Conservation (phyloP, 192 early-diverging fungal genomes). For the Cladochytrium replicatum region DNA sequence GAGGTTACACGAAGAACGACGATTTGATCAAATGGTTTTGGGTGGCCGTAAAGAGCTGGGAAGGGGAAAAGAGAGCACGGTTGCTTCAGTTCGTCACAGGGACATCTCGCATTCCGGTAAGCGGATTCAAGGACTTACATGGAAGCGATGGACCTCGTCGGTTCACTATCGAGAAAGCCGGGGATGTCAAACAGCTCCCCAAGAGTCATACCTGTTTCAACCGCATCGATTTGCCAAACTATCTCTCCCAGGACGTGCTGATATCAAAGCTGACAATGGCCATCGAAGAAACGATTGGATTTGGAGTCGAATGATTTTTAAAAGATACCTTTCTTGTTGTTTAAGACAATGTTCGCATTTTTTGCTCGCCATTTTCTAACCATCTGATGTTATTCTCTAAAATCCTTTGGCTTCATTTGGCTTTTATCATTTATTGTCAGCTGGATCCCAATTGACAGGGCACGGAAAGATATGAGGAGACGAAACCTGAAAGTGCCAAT, state of each 20-base stretch:
- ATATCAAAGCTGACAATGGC: constrained; percentile 73
- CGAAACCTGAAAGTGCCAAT: too few relatives aligned
- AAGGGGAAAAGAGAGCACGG: constrained; percentile 87
- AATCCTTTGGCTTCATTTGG: too few relatives aligned
- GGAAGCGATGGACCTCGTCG: constrained; percentile 90
- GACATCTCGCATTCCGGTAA: constrained; percentile 95
- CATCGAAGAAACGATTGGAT: constrained; percentile 93
- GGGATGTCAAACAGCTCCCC: constrained; percentile 73
- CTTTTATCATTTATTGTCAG: too few relatives aligned
- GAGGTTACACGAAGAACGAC: constrained; percentile 95
- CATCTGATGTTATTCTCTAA: too few relatives aligned
- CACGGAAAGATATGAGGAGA: too few relatives aligned
- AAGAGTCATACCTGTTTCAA: constrained; percentile 98
- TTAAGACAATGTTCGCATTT: too few relatives aligned
- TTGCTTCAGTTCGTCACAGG: constrained; percentile 96
- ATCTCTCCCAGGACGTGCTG: constrained; percentile 68
- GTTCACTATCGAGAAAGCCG: constrained; percentile 93
- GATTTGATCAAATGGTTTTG: constrained; percentile 95
- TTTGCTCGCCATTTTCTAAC: too few relatives aligned
- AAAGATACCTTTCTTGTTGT: too few relatives aligned
- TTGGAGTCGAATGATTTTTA: constrained; percentile 83
- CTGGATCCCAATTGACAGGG: too few relatives aligned
- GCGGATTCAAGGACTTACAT: constrained; percentile 97
- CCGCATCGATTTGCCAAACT: constrained; percentile 91
- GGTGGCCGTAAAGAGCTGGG: constrained; percentile 76